A percentile compares a stretch with the other conserved stretches of the same genome.
phyloP scores from a whole-genome alignment of 31 red algal species.

The Porphyra umbilicalis region DNA sequence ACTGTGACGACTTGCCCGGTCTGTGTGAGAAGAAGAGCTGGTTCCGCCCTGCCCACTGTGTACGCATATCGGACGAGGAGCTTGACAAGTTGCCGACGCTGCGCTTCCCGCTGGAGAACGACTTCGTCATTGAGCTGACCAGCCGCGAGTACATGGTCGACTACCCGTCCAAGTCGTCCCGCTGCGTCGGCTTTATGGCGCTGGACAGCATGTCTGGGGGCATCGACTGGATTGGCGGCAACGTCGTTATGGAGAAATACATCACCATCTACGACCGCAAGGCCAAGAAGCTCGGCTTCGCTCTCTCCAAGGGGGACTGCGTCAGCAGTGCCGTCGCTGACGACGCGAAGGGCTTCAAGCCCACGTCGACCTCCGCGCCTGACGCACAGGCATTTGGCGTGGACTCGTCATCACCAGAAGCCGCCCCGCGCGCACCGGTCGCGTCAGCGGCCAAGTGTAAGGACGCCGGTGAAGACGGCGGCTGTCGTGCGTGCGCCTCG shows the following conservation, averaged over 20 bases:
- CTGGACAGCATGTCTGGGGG: slow-evolving; percentile 63
- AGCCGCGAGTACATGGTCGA: slow-evolving; percentile 64
- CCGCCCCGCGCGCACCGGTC: neutral
- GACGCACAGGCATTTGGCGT: neutral
- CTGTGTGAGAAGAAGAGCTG: slow-evolving; percentile 50
- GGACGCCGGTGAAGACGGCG: neutral
- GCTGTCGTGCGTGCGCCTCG: neutral
- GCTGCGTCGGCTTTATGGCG: slow-evolving; percentile 75
- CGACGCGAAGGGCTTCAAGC: neutral
- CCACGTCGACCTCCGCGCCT: neutral
- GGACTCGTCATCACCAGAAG: too few relatives aligned
- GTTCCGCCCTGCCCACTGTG: slow-evolving; percentile 63
- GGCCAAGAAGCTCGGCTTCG: slow-evolving; percentile 61
- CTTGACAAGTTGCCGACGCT: slow-evolving; percentile 32
- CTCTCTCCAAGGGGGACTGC: slow-evolving; percentile 44
- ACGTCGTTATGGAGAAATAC: slow-evolving; percentile 88
- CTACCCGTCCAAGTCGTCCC: slow-evolving; percentile 38
- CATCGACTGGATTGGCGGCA: slow-evolving; percentile 69
- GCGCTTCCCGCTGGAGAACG: slow-evolving; percentile 26
- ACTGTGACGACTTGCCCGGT: slow-evolving; percentile 66
- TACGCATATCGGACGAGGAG: slow-evolving; percentile 28
- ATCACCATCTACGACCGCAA: slow-evolving; percentile 70
- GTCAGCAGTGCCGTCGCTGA: neutral
- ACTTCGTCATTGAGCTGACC: slow-evolving; percentile 31
- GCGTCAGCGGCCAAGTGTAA: neutral